These are phyloP conservation scores for Cryptococcus sp. DNA, from an alignment of 1,284 basidiomycete genomes.

Conservation along the genomic window DNA sequence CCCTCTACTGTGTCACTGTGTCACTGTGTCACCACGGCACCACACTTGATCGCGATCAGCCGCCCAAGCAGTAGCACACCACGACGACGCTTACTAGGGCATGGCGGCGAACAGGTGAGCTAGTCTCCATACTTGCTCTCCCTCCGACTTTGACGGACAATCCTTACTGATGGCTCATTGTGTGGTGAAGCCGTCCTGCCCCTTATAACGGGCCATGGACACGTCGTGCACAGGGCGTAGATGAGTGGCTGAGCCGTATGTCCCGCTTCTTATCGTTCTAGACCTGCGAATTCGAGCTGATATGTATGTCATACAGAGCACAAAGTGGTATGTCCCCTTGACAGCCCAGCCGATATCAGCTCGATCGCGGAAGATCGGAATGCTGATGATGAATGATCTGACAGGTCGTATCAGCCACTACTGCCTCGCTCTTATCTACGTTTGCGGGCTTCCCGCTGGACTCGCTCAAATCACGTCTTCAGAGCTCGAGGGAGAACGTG, in stretches of 20 bases:
- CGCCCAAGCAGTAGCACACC: too few species aligned
- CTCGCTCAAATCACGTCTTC: constrained; percentile 85
- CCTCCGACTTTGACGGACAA: constrained; percentile 12
- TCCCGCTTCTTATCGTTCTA: constrained; percentile 3
- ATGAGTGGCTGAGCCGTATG: constrained; percentile 43
- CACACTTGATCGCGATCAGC: too few species aligned
- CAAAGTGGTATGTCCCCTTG: constrained; percentile 36
- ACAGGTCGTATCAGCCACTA: constrained; percentile 50
- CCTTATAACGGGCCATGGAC: constrained; percentile 40
- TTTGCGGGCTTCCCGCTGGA: constrained; percentile 64
- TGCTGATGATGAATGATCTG: background rate
- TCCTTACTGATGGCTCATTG: constrained; percentile 7
- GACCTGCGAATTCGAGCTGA: background rate
- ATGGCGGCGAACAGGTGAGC: constrained; percentile 16
- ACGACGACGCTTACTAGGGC: constrained; percentile 1
- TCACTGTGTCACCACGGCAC: too few species aligned
- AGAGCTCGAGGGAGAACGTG: constrained; percentile 76
- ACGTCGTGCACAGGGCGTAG: constrained; percentile 22
- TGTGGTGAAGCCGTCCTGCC: constrained; percentile 10
- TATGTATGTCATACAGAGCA: constrained; percentile 28
- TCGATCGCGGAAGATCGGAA: background rate
- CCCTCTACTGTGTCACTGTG: too few species aligned
- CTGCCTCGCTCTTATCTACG: constrained; percentile 53
- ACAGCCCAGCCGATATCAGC: background rate
- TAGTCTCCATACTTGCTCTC: background rate